Evolutionary conservation across 1,284 basidiomycete species (phyloP).

Genomic region (Tilletia walkeri): DNA sequence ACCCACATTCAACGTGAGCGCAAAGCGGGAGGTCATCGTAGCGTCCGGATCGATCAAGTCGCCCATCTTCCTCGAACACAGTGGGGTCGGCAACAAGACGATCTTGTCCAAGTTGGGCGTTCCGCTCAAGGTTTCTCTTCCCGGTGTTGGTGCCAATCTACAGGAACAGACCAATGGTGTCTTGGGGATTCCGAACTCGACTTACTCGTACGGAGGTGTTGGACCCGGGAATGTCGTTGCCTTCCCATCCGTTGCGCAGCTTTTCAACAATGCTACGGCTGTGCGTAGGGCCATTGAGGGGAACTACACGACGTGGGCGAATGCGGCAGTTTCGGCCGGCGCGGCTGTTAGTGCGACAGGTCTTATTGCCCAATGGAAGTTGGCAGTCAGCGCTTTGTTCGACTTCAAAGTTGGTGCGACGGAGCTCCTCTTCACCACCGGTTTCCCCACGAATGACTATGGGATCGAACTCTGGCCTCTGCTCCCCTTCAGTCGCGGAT

Average conservation of each 20-base stretch:
- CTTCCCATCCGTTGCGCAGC: constrained; percentile 32
- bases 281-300: constrained; percentile 34
- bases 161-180: constrained; percentile 58
- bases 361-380: constrained; percentile 36
- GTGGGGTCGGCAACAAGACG: constrained; percentile 56
- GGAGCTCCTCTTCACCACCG: constrained; percentile 48
- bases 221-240: constrained; percentile 46
- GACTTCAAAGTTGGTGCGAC: constrained; percentile 33
- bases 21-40: constrained; percentile 57
- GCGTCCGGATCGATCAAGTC: constrained; percentile 58
- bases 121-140: constrained; percentile 48
- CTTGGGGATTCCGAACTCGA: constrained; percentile 33
- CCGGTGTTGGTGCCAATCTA: constrained; percentile 56
- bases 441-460: constrained; percentile 34
- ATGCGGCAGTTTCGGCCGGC: constrained; percentile 32
- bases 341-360: constrained; percentile 33
- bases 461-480: constrained; percentile 50
- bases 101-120: constrained; percentile 54
- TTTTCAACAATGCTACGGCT: constrained; percentile 32
- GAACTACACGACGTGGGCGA: constrained; percentile 37
- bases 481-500: constrained; percentile 40
- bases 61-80: constrained; percentile 58
- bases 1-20: constrained; percentile 47
- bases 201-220: constrained; percentile 29
- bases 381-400: constrained; percentile 30